phyloP scores from a whole-genome alignment of 768 basidiomycete species.

The Phlebiopsis gigantea region DNA sequence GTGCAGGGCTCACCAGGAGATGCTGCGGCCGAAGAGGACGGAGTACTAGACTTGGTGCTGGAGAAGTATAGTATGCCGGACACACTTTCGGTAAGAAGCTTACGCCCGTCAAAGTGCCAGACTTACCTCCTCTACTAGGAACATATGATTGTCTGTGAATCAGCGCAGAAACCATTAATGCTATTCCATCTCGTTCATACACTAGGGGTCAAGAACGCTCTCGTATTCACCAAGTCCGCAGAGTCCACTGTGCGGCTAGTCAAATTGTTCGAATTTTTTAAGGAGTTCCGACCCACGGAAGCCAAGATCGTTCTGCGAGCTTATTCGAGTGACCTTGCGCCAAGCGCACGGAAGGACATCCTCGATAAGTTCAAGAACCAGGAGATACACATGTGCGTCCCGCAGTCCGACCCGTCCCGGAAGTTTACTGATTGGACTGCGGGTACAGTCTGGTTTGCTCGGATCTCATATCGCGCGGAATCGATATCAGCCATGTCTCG shows the following conservation, averaged over 20 bases:
- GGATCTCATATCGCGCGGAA: slow-evolving; percentile 92
- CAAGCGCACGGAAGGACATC: slow-evolving; percentile 67
- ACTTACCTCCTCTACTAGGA: slow-evolving; percentile 49
- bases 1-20: slow-evolving; percentile 50
- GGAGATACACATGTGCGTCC: slow-evolving; percentile 74
- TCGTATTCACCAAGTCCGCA: slow-evolving; percentile 96
- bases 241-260: slow-evolving; percentile 86
- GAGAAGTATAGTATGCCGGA: slow-evolving; percentile 81
- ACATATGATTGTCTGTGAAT: slow-evolving; percentile 76
- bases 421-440: not conserved
- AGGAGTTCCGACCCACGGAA: slow-evolving; percentile 29
- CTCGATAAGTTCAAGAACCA: slow-evolving; percentile 78
- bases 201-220: slow-evolving; percentile 55
- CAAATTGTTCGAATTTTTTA: slow-evolving; percentile 76
- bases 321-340: slow-evolving; percentile 83
- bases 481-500: slow-evolving; percentile 87
- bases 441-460: slow-evolving; percentile 81
- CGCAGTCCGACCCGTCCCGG: not conserved
- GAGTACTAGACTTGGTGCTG: slow-evolving; percentile 51
- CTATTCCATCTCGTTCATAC: slow-evolving; percentile 81
- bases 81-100: slow-evolving; percentile 55
- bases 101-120: no score
- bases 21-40: slow-evolving; percentile 25
- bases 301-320: slow-evolving; percentile 47
- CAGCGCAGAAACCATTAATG: slow-evolving; percentile 80